Evolutionary conservation across 2,329 filamentous ascomycete species (phyloP).

Genomic region (Arthrobotrys entomopaga): DNA sequence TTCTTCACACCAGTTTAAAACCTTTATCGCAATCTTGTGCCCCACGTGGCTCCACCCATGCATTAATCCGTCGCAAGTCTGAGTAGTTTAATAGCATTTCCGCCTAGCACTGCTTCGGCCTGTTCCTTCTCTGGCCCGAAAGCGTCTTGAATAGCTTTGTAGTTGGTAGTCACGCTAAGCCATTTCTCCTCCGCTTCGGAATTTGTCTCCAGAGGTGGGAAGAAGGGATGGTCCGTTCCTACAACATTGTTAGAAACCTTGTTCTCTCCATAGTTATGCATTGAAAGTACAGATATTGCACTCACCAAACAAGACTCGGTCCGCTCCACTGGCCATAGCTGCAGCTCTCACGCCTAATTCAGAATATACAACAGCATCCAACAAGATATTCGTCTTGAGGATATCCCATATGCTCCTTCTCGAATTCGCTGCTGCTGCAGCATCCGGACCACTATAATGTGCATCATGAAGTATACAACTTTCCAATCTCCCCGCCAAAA

Average conservation of each 20-base stretch:
- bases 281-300: conserved; percentile 24
- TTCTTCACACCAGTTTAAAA: conserved; percentile 15
- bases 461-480: conserved; percentile 86
- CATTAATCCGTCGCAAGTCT: conserved; percentile 55
- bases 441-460: conserved; percentile 69
- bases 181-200: conserved; percentile 61
- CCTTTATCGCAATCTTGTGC: conserved; percentile 7
- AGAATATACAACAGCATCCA: conserved; percentile 87
- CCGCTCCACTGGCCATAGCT: conserved; percentile 72
- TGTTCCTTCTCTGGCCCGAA: conserved; percentile 59
- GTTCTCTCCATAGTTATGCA: background rate
- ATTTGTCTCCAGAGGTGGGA: conserved; percentile 75
- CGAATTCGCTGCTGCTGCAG: conserved; percentile 3
- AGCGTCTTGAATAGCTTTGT: conserved; percentile 63
- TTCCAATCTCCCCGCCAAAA: conserved; percentile 87
- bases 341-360: conserved; percentile 78
- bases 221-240: conserved; percentile 83
- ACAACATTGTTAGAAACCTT: conserved; percentile 33
- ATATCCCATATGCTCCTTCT: conserved; percentile 72
- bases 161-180: conserved; percentile 65
- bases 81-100: conserved; percentile 64
- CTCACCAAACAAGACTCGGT: conserved; percentile 77
- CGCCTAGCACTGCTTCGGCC: conserved; percentile 62
- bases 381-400: conserved; percentile 79
- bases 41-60: conserved; percentile 34